Evolutionary conservation across 306 rosid genomes (phyloP).

Genomic region (Cicer cuneatum): DNA sequence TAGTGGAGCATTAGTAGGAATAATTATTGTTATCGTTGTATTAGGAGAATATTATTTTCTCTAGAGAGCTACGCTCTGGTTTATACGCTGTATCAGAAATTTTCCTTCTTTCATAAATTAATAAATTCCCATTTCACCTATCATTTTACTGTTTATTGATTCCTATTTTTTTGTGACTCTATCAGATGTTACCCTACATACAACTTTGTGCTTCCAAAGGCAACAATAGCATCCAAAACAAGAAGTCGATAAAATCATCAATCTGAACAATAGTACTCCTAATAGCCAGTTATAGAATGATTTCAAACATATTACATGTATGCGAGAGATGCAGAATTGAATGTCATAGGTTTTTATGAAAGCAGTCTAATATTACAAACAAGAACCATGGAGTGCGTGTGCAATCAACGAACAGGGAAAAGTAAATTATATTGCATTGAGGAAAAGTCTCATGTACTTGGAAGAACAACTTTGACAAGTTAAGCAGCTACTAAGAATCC

Average conservation of each 20-base stretch:
- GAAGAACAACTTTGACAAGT: constrained; percentile 88
- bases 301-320: constrained; percentile 29
- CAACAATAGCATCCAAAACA: constrained; percentile 33
- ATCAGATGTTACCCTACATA: constrained; percentile 30
- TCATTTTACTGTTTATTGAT: too few relatives aligned
- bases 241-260: constrained; percentile 16
- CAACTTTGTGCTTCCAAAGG: constrained; percentile 36
- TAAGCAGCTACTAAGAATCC: constrained; percentile 85
- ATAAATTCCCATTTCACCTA: too few relatives aligned
- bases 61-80: too few relatives aligned
- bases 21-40: too few relatives aligned
- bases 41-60: too few relatives aligned
- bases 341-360: not conserved
- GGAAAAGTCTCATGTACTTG: constrained; percentile 61
- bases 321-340: constrained; percentile 20
- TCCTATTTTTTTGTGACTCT: too few relatives aligned
- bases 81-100: too few relatives aligned
- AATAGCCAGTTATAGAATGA: constrained; percentile 30
- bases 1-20: too few relatives aligned
- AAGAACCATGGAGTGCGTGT: not conserved
- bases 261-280: constrained; percentile 22
- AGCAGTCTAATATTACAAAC: constrained; percentile 21
- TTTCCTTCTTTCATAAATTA: too few relatives aligned
- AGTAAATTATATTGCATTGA: constrained; percentile 19
- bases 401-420: not conserved